phyloP scores from a whole-genome alignment of 2,329 filamentous ascomycete species.

The Fusarium concolor region DNA sequence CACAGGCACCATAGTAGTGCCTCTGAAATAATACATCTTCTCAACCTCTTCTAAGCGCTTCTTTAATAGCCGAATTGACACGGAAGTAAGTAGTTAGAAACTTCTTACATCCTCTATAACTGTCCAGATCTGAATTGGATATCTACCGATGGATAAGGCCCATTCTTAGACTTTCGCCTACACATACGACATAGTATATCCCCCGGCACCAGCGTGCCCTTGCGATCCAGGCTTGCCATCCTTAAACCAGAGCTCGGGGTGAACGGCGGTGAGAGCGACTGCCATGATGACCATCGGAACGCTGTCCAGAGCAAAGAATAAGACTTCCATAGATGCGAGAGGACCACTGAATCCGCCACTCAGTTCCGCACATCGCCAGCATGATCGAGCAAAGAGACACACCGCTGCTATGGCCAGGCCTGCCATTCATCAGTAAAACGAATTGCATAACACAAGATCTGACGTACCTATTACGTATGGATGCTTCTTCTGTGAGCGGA shows the following conservation, averaged over 20 bases:
- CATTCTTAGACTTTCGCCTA: background rate
- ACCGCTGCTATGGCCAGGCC: background rate
- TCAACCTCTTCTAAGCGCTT: too few species aligned
- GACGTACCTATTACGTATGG: background rate
- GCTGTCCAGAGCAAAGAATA: background rate
- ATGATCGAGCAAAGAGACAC: background rate
- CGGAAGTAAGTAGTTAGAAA: too few species aligned
- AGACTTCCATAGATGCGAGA: background rate
- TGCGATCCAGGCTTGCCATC: background rate
- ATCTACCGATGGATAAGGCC: too few species aligned
- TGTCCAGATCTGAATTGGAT: too few species aligned
- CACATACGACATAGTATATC: background rate
- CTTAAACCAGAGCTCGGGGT: background rate
- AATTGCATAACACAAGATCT: too few species aligned
- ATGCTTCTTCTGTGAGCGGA: background rate
- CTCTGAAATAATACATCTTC: too few species aligned
- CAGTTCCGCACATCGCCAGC: conserved; percentile 4
- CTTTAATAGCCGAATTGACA: too few species aligned
- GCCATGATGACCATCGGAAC: background rate
- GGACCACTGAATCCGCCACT: background rate
- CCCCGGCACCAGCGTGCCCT: too few species aligned
- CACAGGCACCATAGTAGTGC: too few species aligned
- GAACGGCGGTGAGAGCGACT: background rate
- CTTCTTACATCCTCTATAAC: too few species aligned
- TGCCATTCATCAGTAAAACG: background rate